Percentiles rank a stretch among this genome's conserved stretches.
Evolutionary conservation across 2,329 filamentous ascomycete species (phyloP).

Genomic region (Pleoardoris graminearum): DNA sequence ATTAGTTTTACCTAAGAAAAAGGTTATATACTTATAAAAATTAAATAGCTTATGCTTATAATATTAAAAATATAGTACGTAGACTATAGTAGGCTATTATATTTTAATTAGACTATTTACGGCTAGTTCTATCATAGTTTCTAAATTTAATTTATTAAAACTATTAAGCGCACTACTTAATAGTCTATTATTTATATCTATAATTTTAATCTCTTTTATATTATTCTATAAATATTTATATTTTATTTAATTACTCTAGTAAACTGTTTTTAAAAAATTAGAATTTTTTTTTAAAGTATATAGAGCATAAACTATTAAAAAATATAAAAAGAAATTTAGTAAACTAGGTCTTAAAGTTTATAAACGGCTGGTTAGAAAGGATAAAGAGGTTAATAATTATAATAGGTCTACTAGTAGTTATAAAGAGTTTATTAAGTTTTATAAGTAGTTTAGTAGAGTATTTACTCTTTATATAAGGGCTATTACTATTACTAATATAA

Average conservation of each 20-base stretch:
- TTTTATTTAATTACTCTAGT: not conserved
- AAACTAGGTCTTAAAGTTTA: not conserved
- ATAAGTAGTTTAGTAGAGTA: not conserved
- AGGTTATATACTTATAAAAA: no score
- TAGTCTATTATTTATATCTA: not conserved
- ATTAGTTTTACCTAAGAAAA: no score
- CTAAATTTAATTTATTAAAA: not conserved
- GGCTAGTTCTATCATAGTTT: not conserved
- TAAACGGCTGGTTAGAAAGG: not conserved
- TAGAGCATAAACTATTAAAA: not conserved
- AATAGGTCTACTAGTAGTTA: not conserved
- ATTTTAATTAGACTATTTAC: not conserved
- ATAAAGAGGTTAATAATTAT: not conserved
- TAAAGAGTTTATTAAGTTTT: not conserved
- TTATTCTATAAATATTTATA: not conserved
- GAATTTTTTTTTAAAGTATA: not conserved
- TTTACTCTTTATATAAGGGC: not conserved
- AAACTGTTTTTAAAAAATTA: not conserved
- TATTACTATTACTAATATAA: not conserved
- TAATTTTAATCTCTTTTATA: not conserved
- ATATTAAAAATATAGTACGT: no score
- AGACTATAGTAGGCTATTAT: no score
- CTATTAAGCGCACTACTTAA: not conserved
- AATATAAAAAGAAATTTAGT: not conserved
- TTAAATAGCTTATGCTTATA: no score